Conservation (phyloP, 768 basidiomycete species). For the Suillus variegatus region DNA sequence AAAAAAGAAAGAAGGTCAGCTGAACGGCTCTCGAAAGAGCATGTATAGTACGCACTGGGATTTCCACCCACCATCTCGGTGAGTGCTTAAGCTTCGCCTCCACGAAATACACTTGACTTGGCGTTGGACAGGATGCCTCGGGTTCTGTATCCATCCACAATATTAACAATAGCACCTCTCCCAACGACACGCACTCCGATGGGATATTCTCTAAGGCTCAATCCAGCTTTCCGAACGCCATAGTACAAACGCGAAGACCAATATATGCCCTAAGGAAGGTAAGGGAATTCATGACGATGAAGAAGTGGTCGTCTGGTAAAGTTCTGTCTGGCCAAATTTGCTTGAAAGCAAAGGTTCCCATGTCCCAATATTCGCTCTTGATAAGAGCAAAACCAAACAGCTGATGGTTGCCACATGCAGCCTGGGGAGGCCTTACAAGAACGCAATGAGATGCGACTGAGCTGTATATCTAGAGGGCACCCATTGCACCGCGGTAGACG, state of each 20-base stretch:
- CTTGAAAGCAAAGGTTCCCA: neutral
- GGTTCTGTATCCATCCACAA: neutral
- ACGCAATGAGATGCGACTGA: neutral
- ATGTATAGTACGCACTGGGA: neutral
- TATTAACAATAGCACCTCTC: neutral
- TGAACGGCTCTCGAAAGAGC: neutral
- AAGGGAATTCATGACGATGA: neutral
- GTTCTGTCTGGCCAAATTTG: neutral
- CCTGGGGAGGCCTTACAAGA: neutral
- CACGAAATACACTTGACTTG: neutral
- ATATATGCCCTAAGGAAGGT: neutral
- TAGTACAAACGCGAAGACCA: neutral
- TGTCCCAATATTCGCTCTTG: neutral
- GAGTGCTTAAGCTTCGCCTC: neutral
- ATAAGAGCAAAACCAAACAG: neutral
- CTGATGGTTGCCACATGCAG: neutral
- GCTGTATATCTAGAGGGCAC: neutral
- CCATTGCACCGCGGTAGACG: neutral
- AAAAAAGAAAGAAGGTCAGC: neutral
- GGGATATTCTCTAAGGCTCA: neutral
- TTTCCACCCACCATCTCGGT: constrained; percentile 1
- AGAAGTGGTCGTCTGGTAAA: neutral
- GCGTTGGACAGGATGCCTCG: neutral
- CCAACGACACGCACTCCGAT: neutral
- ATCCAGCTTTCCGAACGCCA: neutral